Conservation (phyloP, 176 grass and related monocot species). For the Musa acuminata region DNA sequence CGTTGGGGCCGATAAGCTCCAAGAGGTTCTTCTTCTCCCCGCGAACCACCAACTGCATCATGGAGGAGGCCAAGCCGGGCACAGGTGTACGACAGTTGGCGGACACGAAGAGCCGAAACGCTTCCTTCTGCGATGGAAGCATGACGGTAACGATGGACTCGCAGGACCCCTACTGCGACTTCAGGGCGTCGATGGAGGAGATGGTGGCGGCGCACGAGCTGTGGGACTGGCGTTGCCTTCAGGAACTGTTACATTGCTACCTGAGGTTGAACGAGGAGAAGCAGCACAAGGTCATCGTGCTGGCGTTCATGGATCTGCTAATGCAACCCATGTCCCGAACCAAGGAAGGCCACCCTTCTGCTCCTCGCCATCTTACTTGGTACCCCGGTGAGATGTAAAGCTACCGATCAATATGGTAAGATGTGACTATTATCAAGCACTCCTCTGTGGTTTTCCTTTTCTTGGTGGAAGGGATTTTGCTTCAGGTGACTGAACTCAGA, state of each 20-base stretch:
- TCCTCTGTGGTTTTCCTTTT: no score
- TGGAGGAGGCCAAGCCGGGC: slow-evolving; percentile 37
- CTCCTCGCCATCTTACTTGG: background rate
- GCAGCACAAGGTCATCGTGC: slow-evolving; percentile 17
- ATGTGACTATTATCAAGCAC: background rate
- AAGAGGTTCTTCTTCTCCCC: slow-evolving; percentile 46
- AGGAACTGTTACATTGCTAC: slow-evolving; percentile 27
- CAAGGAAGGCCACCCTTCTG: background rate
- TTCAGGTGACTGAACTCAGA: background rate
- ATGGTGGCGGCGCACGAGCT: slow-evolving; percentile 24
- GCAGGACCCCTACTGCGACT: slow-evolving; percentile 16
- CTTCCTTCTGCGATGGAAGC: slow-evolving; percentile 2
- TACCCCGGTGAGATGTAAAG: background rate
- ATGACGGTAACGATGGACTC: slow-evolving; percentile 5
- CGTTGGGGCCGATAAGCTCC: slow-evolving; percentile 1
- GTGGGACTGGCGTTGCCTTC: slow-evolving; percentile 14
- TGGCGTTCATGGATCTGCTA: slow-evolving; percentile 13
- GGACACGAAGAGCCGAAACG: background rate
- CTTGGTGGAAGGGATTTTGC: background rate
- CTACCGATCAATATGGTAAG: background rate
- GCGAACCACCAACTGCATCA: slow-evolving; percentile 34
- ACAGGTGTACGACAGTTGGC: background rate
- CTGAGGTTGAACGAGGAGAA: slow-evolving; percentile 20
- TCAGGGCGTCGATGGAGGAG: slow-evolving; percentile 23
- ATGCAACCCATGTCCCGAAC: background rate